Base-by-base conservation (phyloP, 2,329 filamentous ascomycete genomes). In the Metarhizium guizhouense region DNA sequence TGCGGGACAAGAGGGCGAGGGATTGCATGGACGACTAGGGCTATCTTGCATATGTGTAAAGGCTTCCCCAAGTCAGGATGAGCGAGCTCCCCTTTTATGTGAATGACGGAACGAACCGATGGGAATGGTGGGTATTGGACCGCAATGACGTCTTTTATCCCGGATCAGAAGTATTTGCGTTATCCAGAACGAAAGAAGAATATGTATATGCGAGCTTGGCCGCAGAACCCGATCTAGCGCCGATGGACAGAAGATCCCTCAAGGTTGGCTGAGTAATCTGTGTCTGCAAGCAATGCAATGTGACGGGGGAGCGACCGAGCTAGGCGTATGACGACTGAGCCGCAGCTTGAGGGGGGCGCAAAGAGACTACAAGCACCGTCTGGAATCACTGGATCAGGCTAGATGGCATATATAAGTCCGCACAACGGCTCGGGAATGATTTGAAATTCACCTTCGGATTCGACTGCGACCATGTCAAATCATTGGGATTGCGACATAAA, bases 1-100 rank as follows among this genome's bases (percentile, higher is more conserved):
- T 50, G 40, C 57, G 53, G 48, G 52, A 57, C 36, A 58, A 49
- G 54, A 58, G 52, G 43, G 45, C 47, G 54, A 59, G 48, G 43
- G 52, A 32, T 56, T 56, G 56, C 60, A 62, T 62, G 40, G 55
- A 50, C 47, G 43, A 51, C 45, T 11, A 29, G 25, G 49, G 16
- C 14, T 38, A 8, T n/a, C 20, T 6, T n/a, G 25, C 7, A 45
- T 30, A 2, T 10, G 25, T 14, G 45, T 48, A 20, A 5, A 45
- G 18, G 6, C 6, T 13, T 48, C 3, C 20, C 7, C 20, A 48
- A 16, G 20, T 48, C 45, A 48, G 45, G 18, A 29, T 18, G 45
- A 48, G 20, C 4, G 13, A 13, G 25, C n/a, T 25, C 18, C 43
- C 43, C 43, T 47, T 47, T 47, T 47, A 20, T 47, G 6, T 47